Evolutionary conservation across 768 basidiomycete genomes (phyloP).

Genomic region (Pholiota conissans): DNA sequence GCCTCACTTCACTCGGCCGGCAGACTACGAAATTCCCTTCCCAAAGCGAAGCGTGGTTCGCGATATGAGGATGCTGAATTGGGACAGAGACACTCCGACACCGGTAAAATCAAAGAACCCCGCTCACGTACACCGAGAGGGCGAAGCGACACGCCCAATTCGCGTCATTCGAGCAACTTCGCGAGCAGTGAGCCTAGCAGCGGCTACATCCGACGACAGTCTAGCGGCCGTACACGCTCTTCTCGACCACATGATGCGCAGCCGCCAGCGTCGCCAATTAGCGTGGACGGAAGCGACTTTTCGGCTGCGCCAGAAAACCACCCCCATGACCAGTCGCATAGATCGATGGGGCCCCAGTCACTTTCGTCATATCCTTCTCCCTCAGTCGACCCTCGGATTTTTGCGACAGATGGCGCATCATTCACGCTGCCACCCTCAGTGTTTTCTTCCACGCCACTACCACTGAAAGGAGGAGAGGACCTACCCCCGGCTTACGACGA

Average conservation of each 20-base stretch:
- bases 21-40: background rate
- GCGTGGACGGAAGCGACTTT: background rate
- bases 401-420: background rate
- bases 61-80: conserved; percentile 1
- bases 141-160: background rate
- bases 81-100: background rate
- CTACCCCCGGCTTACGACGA: background rate
- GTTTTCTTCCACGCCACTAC: background rate
- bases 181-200: background rate
- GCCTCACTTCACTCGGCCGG: background rate
- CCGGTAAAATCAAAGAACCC: no score
- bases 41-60: background rate
- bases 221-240: background rate
- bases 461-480: background rate
- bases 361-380: background rate
- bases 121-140: background rate
- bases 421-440: background rate
- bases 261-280: background rate
- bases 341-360: background rate
- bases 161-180: background rate
- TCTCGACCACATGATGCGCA: background rate
- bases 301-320: background rate
- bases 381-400: background rate
- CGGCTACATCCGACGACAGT: background rate
- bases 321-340: background rate